phyloP scores from a whole-genome alignment of 1,284 basidiomycete genomes.

The Papiliotrema fonsecae region DNA sequence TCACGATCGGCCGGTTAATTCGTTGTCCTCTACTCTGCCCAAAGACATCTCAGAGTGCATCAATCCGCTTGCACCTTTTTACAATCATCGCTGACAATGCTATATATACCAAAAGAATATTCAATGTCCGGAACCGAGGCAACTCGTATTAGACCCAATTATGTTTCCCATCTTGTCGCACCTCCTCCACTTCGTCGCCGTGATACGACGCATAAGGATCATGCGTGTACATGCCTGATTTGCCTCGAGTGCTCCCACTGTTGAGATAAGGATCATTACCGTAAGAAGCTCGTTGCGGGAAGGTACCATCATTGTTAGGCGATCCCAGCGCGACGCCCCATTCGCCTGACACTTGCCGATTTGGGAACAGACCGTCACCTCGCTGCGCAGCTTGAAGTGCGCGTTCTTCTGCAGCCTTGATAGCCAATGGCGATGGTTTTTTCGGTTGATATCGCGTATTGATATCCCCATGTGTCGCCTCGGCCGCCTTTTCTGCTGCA shows the following conservation, averaged over 20 bases:
- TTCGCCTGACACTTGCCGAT: conserved; percentile 19
- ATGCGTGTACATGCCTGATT: conserved; percentile 5
- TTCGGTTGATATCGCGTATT: conserved; percentile 35
- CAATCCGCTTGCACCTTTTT: too few species aligned
- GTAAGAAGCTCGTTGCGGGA: conserved; percentile 9
- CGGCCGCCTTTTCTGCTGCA: conserved; percentile 33
- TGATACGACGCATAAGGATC: conserved; percentile 9
- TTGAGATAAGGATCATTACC: conserved; percentile 20
- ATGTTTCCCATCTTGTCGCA: background rate
- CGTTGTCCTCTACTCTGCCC: too few species aligned
- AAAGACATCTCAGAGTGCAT: too few species aligned
- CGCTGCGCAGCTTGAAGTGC: background rate
- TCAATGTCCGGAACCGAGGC: background rate
- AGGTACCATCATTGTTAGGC: conserved; percentile 17
- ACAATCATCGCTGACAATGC: too few species aligned
- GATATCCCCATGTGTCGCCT: conserved; percentile 21
- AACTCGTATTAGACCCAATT: conserved; percentile 1
- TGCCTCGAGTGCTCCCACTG: background rate
- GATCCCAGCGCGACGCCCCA: conserved; percentile 39
- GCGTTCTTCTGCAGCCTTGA: conserved; percentile 12
- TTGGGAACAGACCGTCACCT: conserved; percentile 3
- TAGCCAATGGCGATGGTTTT: conserved; percentile 42
- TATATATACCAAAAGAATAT: too few species aligned
- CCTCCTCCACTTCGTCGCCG: conserved; percentile 1
- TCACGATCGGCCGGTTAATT: too few species aligned